Evolutionary conservation across 805 yeast genomes (phyloP).

Genomic region (Lipomyces anomalus): DNA sequence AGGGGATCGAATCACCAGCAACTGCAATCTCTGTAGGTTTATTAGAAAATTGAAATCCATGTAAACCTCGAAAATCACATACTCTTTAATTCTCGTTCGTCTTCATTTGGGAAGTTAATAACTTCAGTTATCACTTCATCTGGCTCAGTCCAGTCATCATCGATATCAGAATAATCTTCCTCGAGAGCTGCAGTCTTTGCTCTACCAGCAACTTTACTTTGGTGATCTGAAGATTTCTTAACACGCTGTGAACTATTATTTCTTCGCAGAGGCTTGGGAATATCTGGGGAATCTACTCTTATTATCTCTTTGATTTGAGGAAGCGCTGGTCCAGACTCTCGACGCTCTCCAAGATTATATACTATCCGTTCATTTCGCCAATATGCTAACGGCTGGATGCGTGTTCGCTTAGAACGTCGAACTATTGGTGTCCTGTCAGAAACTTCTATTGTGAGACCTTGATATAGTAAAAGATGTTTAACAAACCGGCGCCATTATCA

Average conservation of each 20-base stretch:
- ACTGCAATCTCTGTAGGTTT: slow-evolving; percentile 15
- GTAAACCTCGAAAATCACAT: not conserved
- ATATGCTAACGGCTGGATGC: slow-evolving; percentile 66
- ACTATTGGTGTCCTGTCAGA: slow-evolving; percentile 7
- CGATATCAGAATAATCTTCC: slow-evolving; percentile 7
- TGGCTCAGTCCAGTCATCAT: slow-evolving; percentile 13
- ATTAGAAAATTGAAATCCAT: not conserved
- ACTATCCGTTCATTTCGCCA: slow-evolving; percentile 80
- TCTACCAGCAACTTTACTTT: no score
- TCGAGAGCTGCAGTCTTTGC: not conserved
- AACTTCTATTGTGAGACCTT: not conserved
- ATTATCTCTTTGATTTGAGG: slow-evolving; percentile 30
- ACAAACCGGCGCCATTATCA: slow-evolving; percentile 1
- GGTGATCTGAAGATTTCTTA: no score
- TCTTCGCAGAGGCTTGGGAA: no score
- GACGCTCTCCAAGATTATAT: slow-evolving; percentile 38
- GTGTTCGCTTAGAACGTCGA: slow-evolving; percentile 60
- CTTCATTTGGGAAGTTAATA: slow-evolving; percentile 4
- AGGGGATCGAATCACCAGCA: slow-evolving; percentile 16
- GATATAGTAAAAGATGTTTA: not conserved
- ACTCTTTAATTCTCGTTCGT: not conserved
- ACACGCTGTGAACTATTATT: no score
- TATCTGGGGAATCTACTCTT: slow-evolving; percentile 25
- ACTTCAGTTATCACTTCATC: slow-evolving; percentile 15
- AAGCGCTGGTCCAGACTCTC: slow-evolving; percentile 18